Conservation (phyloP, 108 stramenopile species). For the Nitzschia sp. region DNA sequence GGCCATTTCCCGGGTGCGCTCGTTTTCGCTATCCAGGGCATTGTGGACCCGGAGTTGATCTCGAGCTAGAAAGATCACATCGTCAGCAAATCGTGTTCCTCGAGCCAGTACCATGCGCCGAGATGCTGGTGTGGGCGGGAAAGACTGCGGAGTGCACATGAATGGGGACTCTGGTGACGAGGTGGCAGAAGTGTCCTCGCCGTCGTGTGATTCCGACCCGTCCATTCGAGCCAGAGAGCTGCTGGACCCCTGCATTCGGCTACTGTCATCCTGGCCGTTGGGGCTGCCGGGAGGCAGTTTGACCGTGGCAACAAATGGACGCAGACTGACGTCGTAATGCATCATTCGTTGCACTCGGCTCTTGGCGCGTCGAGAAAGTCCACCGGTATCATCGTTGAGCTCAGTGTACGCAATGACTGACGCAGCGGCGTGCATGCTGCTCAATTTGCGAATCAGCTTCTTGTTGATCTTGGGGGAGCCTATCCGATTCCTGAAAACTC, state of each 20-base stretch:
- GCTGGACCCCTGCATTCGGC: neutral
- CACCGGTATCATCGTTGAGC: conserved; percentile 62
- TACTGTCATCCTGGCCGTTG: conserved; percentile 7
- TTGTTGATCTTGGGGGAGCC: conserved; percentile 18
- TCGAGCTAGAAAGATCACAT: conserved; percentile 92
- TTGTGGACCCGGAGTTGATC: conserved; percentile 91
- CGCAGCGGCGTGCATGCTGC: conserved; percentile 69
- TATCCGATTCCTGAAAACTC: neutral
- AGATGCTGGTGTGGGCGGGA: conserved; percentile 93
- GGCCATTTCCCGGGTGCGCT: conserved; percentile 87
- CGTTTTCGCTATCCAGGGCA: conserved; percentile 73
- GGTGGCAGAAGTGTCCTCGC: conserved; percentile 47
- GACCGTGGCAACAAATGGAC: conserved; percentile 87
- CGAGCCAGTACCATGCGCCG: conserved; percentile 85
- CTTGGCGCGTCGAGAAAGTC: conserved; percentile 60
- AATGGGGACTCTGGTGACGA: conserved; percentile 69
- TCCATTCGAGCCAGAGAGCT: neutral
- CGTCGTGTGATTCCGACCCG: conserved; percentile 19
- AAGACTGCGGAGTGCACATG: conserved; percentile 96
- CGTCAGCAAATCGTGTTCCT: conserved; percentile 86
- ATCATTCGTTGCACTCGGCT: conserved; percentile 83
- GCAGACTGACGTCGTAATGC: conserved; percentile 85
- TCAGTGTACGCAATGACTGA: conserved; percentile 73
- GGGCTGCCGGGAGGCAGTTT: conserved; percentile 27
- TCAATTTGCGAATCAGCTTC: conserved; percentile 60